phyloP scores from a whole-genome alignment of 1,284 basidiomycete genomes.

The Ustilago curta region DNA sequence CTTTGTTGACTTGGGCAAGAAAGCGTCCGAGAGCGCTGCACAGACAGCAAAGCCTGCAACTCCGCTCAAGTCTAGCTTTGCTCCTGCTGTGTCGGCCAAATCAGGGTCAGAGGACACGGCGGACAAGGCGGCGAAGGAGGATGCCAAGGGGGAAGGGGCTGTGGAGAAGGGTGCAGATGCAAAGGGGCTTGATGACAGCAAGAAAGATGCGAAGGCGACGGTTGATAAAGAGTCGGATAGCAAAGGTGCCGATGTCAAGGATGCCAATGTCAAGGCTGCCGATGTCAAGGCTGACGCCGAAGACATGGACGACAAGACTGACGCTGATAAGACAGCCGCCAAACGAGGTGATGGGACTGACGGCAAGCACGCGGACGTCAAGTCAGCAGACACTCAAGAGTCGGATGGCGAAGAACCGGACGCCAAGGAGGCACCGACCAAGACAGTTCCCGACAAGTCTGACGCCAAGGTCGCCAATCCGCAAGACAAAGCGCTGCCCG shows the following conservation, averaged over 20 bases:
- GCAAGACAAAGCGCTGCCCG: conserved; percentile 11
- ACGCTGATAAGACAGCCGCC: background rate
- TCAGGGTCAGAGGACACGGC: conserved; percentile 1
- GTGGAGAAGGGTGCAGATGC: conserved; percentile 3
- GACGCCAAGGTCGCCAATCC: conserved; percentile 10
- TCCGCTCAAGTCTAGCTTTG: conserved; percentile 16
- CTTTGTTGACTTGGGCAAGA: conserved; percentile 22
- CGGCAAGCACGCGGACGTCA: background rate
- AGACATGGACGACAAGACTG: background rate
- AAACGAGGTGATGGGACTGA: background rate
- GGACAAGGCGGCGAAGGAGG: background rate
- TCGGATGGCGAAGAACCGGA: background rate
- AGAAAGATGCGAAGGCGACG: background rate
- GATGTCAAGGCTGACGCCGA: background rate
- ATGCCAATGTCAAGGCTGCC: background rate
- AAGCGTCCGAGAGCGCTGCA: background rate
- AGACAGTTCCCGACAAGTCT: background rate
- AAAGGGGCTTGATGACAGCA: background rate
- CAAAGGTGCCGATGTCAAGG: background rate
- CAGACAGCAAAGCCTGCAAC: background rate
- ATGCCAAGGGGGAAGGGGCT: background rate
- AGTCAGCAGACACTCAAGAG: background rate
- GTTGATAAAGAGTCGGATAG: background rate
- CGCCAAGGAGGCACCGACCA: background rate
- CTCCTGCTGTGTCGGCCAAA: conserved; percentile 13